These are phyloP conservation scores for Skeletonema tropicum DNA, from an alignment of 108 stramenopile genomes.

Conservation along the genomic window DNA sequence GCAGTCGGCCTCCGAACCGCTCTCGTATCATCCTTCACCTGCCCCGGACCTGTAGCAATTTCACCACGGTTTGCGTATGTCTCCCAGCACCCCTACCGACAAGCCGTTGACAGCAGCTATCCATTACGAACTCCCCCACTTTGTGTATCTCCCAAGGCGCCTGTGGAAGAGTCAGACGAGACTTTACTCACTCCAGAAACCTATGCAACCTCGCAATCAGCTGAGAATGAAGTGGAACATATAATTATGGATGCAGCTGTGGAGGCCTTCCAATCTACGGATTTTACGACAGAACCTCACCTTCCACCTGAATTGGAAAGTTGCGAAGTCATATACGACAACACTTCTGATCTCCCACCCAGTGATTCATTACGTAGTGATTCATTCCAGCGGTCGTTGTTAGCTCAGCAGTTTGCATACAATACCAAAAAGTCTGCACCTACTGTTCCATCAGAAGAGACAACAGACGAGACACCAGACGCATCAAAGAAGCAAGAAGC, in stretches of 20 bases:
- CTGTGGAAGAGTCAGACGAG: slow-evolving; percentile 5
- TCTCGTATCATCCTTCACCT: neutral
- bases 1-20: neutral
- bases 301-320: slow-evolving; percentile 30
- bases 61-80: neutral
- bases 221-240: slow-evolving; percentile 25
- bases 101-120: neutral
- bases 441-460: too few species aligned
- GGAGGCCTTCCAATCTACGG: slow-evolving; percentile 16
- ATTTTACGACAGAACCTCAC: slow-evolving; percentile 34
- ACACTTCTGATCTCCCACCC: neutral
- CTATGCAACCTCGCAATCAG: slow-evolving; percentile 24
- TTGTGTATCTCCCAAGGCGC: neutral
- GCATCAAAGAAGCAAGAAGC: slow-evolving; percentile 13
- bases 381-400: neutral
- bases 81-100: neutral
- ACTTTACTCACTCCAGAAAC: slow-evolving; percentile 27
- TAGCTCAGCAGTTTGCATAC: slow-evolving; percentile 3
- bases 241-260: slow-evolving; percentile 16
- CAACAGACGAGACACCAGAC: neutral
- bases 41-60: neutral
- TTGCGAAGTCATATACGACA: slow-evolving; percentile 9
- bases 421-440: neutral
- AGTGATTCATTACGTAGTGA: neutral
- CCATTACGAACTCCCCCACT: slow-evolving; percentile 5